Evolutionary conservation across 2,329 filamentous ascomycete species (phyloP).

Genomic region (Trichothecium roseum): DNA sequence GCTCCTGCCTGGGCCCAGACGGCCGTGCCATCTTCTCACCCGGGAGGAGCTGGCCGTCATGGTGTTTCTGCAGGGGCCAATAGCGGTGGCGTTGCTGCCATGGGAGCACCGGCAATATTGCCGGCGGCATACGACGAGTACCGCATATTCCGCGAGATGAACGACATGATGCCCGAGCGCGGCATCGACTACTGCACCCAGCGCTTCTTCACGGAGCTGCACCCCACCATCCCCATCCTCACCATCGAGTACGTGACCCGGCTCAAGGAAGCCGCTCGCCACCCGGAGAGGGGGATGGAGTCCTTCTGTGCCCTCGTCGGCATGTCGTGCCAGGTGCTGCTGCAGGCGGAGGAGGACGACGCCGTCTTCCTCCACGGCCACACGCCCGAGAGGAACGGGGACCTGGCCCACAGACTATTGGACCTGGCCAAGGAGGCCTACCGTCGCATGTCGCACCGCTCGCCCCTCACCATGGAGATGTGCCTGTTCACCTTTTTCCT

Average conservation of each 20-base stretch:
- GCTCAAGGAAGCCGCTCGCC: conserved; percentile 13
- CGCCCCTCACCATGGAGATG: conserved; percentile 25
- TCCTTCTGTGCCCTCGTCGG: conserved; percentile 24
- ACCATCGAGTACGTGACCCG: conserved; percentile 23
- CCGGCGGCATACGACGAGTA: not conserved
- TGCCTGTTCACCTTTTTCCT: conserved; percentile 32
- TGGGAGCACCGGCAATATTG: conserved; percentile 12
- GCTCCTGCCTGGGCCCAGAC: not conserved
- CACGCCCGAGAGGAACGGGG: conserved; percentile 22
- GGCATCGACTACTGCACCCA: conserved; percentile 26
- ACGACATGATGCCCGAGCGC: conserved; percentile 19
- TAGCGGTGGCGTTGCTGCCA: not conserved
- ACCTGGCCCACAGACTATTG: conserved; percentile 25
- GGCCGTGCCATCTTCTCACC: not conserved
- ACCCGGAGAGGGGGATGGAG: conserved; percentile 18
- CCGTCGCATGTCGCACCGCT: conserved; percentile 19
- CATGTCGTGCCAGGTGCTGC: conserved; percentile 28
- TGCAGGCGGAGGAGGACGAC: conserved; percentile 28
- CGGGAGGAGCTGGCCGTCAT: not conserved
- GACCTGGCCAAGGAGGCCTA: conserved; percentile 24
- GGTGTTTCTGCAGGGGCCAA: not conserved
- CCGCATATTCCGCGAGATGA: no score
- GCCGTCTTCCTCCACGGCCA: conserved; percentile 14
- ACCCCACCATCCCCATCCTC: conserved; percentile 32
- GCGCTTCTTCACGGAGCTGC: conserved; percentile 27